A percentile compares a stretch with the other conserved stretches of the same genome.
These are phyloP conservation scores for Bryoerythrophyllum caledonicum DNA, from an alignment of 225 moss, liverwort and hornwort species.

Conservation along the genomic window DNA sequence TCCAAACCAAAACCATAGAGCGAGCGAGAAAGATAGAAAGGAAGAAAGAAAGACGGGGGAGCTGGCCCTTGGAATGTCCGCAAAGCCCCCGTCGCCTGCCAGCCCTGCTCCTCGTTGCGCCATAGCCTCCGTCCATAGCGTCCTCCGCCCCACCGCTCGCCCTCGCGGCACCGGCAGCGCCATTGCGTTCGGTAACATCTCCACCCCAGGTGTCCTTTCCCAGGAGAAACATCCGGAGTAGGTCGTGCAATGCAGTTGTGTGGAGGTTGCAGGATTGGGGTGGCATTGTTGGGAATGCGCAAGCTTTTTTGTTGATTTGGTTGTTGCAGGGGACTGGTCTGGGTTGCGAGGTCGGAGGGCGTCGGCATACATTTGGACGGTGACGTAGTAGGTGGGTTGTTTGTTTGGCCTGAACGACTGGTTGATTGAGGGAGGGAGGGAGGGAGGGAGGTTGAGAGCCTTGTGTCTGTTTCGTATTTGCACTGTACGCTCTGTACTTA, in stretches of 20 bases:
- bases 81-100: neutral
- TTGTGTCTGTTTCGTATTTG: neutral
- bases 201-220: no score
- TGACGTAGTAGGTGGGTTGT: conserved; percentile 6
- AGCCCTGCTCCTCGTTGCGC: neutral
- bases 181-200: neutral
- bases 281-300: neutral
- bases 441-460: no score
- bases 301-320: neutral
- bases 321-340: neutral
- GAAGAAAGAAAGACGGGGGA: neutral
- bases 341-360: no score
- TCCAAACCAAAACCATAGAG: neutral
- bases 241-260: neutral
- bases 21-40: no score
- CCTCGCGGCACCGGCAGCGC: neutral
- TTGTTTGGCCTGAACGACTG: no score
- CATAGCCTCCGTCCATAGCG: neutral
- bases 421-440: neutral
- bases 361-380: no score
- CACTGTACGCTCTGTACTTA: neutral
- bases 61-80: conserved; percentile 11
- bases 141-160: neutral
- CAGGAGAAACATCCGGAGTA: neutral
- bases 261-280: no score